Conservation (phyloP, 257 asterid species). For the Solanum rostratum region DNA sequence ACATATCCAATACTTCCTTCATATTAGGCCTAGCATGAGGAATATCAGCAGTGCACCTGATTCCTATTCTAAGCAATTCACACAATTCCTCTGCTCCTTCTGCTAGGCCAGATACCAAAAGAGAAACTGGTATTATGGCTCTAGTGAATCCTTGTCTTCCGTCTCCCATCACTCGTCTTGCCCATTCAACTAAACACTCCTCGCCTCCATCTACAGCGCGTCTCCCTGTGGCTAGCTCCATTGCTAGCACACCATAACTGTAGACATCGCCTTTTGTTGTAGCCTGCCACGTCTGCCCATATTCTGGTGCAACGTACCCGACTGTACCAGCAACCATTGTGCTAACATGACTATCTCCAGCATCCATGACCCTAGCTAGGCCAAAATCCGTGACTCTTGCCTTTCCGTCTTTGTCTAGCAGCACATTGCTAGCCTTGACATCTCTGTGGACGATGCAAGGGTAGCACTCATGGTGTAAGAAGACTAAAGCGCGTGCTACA, state of each 20-base stretch:
- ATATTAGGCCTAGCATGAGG: constrained; percentile 79
- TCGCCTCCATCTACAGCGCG: constrained; percentile 93
- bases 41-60: constrained; percentile 62
- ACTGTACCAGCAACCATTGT: constrained; percentile 95
- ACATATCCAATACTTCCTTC: constrained; percentile 76
- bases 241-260: constrained; percentile 76
- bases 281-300: constrained; percentile 91
- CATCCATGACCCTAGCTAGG: constrained; percentile 76
- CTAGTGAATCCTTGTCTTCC: constrained; percentile 28
- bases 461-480: constrained; percentile 81
- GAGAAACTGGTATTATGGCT: constrained; percentile 38
- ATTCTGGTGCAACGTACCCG: constrained; percentile 97
- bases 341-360: constrained; percentile 77
- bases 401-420: constrained; percentile 63
- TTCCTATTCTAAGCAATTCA: constrained; percentile 61
- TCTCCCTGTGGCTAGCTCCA: constrained; percentile 89
- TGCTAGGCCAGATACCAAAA: constrained; percentile 49
- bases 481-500: constrained; percentile 67
- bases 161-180: constrained; percentile 63
- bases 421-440: constrained; percentile 95
- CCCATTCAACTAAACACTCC: constrained; percentile 94
- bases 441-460: constrained; percentile 84
- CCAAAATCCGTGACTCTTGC: constrained; percentile 94
- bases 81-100: constrained; percentile 69
- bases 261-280: constrained; percentile 94